Percentiles rank a stretch among this genome's conserved stretches.
These are phyloP conservation scores for Ensete ventricosum DNA, from an alignment of 176 grass and related monocot species.

Conservation along the genomic window DNA sequence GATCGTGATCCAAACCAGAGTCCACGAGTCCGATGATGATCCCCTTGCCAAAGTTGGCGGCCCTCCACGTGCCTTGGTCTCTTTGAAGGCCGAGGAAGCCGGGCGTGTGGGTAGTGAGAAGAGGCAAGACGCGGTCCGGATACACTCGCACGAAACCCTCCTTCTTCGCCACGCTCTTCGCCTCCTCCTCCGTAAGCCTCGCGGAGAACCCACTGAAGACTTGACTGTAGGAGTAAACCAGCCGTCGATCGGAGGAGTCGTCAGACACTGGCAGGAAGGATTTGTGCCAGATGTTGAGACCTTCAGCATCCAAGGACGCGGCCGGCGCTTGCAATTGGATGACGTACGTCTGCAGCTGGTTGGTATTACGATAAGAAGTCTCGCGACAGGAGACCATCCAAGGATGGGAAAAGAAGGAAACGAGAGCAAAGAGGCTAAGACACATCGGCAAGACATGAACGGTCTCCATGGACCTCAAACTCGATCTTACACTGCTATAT, in stretches of 20 bases:
- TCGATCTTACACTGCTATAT: too few species aligned
- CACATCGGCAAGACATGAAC: too few species aligned
- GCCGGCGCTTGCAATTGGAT: slow-evolving; percentile 9
- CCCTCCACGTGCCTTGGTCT: not conserved
- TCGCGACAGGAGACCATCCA: not conserved
- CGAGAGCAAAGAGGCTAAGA: not conserved
- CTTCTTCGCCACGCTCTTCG: not conserved
- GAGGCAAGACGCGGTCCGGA: slow-evolving; percentile 17
- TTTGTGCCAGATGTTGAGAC: slow-evolving; percentile 5
- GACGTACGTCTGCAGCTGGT: slow-evolving; percentile 13
- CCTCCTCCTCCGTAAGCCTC: slow-evolving; percentile 23
- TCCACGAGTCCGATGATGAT: slow-evolving; percentile 21
- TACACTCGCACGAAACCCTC: slow-evolving; percentile 26
- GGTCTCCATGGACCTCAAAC: too few species aligned
- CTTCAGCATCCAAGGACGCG: not conserved
- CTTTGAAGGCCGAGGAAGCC: not conserved
- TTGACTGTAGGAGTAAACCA: slow-evolving; percentile 27
- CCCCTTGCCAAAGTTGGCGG: not conserved
- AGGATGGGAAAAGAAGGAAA: not conserved
- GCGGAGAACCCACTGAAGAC: slow-evolving; percentile 24
- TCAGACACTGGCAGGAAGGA: slow-evolving; percentile 3
- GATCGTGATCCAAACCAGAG: slow-evolving; percentile 11
- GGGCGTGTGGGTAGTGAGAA: slow-evolving; percentile 22
- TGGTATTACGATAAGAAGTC: not conserved
- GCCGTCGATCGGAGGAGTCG: not conserved